phyloP scores from a whole-genome alignment of 495 filamentous ascomycete genomes.

The Durotheca rogersii region DNA sequence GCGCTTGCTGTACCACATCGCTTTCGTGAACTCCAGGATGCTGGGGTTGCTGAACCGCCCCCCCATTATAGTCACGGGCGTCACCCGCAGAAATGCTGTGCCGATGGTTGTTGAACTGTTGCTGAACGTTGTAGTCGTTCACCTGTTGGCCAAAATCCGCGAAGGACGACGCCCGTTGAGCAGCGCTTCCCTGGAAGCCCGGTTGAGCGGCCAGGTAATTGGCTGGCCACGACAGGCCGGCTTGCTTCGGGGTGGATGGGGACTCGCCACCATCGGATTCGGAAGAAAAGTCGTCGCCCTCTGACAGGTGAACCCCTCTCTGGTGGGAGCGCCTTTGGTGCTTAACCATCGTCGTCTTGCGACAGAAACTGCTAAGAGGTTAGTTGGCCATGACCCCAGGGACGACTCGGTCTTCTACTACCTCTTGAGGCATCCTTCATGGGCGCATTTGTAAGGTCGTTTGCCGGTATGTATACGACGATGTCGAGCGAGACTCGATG shows the following conservation, averaged over 20 bases:
- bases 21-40: background rate
- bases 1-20: background rate
- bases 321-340: slow-evolving; percentile 72
- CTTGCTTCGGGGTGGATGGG: slow-evolving; percentile 50
- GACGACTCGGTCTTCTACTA: slow-evolving; percentile 40
- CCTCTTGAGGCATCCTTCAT: slow-evolving; percentile 79
- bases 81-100: slow-evolving; percentile 48
- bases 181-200: slow-evolving; percentile 27
- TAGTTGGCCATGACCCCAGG: slow-evolving; percentile 19
- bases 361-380: slow-evolving; percentile 66
- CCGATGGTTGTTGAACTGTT: slow-evolving; percentile 40
- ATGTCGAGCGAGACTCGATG: slow-evolving; percentile 83
- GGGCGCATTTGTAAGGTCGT: slow-evolving; percentile 78
- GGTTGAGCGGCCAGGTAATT: slow-evolving; percentile 28
- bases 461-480: slow-evolving; percentile 85
- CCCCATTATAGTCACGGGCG: slow-evolving; percentile 41
- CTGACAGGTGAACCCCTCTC: slow-evolving; percentile 56
- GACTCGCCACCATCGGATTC: slow-evolving; percentile 55
- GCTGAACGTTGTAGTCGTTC: slow-evolving; percentile 40
- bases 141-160: slow-evolving; percentile 49
- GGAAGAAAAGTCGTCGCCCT: slow-evolving; percentile 55
- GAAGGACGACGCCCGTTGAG: slow-evolving; percentile 48
- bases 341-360: slow-evolving; percentile 86
- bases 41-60: slow-evolving; percentile 28
- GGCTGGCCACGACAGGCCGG: slow-evolving; percentile 41